phyloP scores from a whole-genome alignment of 345 rosid species.

The Eucalyptus guilfoylei region DNA sequence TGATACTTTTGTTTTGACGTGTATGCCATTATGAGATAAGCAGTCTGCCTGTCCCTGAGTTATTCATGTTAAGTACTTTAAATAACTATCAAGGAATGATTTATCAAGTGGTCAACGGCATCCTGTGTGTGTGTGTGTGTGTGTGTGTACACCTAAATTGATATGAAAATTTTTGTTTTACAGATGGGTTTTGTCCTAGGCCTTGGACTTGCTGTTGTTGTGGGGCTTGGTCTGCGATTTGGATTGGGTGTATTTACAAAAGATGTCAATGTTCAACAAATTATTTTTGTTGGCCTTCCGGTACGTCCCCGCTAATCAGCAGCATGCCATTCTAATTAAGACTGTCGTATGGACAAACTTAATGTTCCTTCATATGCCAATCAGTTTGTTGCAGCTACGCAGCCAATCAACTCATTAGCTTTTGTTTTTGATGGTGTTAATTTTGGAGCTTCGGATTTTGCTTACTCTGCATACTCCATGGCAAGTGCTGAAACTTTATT shows the following conservation, averaged over 20 bases:
- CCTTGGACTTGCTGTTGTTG: constrained; percentile 53
- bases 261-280: constrained; percentile 53
- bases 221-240: constrained; percentile 67
- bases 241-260: constrained; percentile 70
- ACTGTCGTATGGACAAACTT: not conserved
- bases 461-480: constrained; percentile 83
- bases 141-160: too few relatives aligned
- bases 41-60: not conserved
- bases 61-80: not conserved
- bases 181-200: constrained; percentile 90
- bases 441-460: constrained; percentile 94
- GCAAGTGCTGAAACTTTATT: not conserved
- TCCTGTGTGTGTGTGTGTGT: too few relatives aligned
- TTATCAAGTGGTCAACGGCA: not conserved
- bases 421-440: constrained; percentile 92
- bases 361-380: not conserved
- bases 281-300: constrained; percentile 76
- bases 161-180: too few relatives aligned
- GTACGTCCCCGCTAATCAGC: constrained; percentile 10
- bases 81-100: not conserved
- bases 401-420: constrained; percentile 83
- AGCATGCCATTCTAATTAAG: not conserved
- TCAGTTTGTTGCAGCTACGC: constrained; percentile 97
- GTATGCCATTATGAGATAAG: not conserved
- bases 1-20: not conserved